phyloP scores from a whole-genome alignment of 2,329 filamentous ascomycete species.

The Colletotrichum somersetense region DNA sequence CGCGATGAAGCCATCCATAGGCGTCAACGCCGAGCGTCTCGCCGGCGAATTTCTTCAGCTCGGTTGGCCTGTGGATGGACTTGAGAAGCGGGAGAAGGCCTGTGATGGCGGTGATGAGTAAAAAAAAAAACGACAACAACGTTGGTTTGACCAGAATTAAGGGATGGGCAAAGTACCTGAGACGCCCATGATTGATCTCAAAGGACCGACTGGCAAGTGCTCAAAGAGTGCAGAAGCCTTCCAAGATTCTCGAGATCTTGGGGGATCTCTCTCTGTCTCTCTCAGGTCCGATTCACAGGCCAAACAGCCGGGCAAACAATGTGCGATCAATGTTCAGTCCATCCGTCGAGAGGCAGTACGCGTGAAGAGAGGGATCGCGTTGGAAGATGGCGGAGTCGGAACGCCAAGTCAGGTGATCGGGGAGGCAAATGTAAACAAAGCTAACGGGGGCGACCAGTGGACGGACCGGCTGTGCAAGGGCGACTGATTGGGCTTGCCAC shows the following conservation, averaged over 20 bases:
- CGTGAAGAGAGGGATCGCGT: constrained; percentile 21
- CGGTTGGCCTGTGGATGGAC: constrained; percentile 91
- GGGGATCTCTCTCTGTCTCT: constrained; percentile 13
- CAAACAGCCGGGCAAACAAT: constrained; percentile 19
- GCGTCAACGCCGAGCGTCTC: constrained; percentile 95
- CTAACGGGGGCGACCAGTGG: constrained; percentile 8
- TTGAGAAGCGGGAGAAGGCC: constrained; percentile 93
- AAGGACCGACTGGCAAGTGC: constrained; percentile 24
- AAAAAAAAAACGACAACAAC: background rate
- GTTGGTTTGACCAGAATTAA: constrained; percentile 14
- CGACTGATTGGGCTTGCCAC: background rate
- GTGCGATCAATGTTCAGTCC: constrained; percentile 24
- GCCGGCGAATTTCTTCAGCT: constrained; percentile 87
- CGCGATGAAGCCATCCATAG: constrained; percentile 98
- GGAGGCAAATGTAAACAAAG: constrained; percentile 41
- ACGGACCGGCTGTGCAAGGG: background rate
- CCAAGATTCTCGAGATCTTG: background rate
- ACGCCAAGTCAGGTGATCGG: constrained; percentile 40
- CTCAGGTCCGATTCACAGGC: constrained; percentile 30
- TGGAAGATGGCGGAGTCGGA: background rate
- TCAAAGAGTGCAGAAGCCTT: constrained; percentile 5
- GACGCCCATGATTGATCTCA: constrained; percentile 42
- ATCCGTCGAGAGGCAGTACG: constrained; percentile 32
- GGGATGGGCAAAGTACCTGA: constrained; percentile 40
- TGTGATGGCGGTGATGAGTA: constrained; percentile 52